Base-by-base conservation (phyloP, 1,284 basidiomycete genomes). In the Ganoderma leucocontextum region DNA sequence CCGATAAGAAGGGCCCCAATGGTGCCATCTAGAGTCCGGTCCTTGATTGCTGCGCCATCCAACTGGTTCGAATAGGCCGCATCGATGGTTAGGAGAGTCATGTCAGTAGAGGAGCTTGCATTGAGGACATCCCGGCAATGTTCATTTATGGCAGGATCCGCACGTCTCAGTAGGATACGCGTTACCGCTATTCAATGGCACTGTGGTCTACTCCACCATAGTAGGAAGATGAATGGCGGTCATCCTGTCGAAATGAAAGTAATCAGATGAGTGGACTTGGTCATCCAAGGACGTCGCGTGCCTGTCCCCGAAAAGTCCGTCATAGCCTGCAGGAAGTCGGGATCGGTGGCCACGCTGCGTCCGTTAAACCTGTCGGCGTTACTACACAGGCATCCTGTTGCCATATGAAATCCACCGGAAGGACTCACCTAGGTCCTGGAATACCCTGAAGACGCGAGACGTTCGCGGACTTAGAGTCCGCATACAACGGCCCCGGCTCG, bases 1-100 rank as follows among this genome's bases (percentile, higher is more conserved):
- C 63, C 57, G 33, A 60, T 22, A 19, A 65, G 57, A n/a, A 65
- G 42, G 13, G 63, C 63, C 8, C 63, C 63, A 13, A 60, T 25
- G 10, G 63, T 59, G 25, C 36, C 36, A 19, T 60, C 57, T 0
- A 65, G 57, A 15, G 63, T 12, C 9, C 19, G 53, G 53, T 6
- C 19, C 17, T 49, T 25, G 47, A 42, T 42, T 10, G 52, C 10
- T 29, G 41, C 12, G 12, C n/a, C 38, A 25, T n/a, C 10, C 41
- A 19, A 33, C 36, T 4, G n/a, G 22, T 19, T 42, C 38, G 41
- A 12, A 60, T 15, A 35, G 19, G 53, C 9, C 6, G n/a, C 2
- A 41, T 36, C 12, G 9, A 25, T 38, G 15, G 53, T 29, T 35
- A 35, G 52, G 25, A 55, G 52, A 33, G 53, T 29, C 53, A 55